Base-by-base conservation (phyloP, 306 rosid genomes). In the Corylus americana region DNA sequence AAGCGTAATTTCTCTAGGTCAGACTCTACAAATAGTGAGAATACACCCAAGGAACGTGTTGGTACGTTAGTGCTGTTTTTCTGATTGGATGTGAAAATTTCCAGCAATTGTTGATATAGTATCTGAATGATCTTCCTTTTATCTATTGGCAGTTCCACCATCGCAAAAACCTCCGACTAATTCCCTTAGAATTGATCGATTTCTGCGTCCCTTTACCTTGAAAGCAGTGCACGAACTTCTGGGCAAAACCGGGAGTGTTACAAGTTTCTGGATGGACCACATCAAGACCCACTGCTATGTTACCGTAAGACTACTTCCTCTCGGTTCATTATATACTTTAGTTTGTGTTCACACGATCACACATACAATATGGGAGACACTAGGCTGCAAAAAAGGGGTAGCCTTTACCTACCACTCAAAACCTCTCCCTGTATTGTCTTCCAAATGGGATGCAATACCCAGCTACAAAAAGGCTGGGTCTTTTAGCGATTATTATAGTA, bases 201-300 rank as follows among this genome's bases (percentile, higher is more conserved):
- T 96, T 79, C 90, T 93, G 78, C 97, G 99, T 44, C 99, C 99
- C 59, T 93, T 96, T 85, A 96, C 98, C 78, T 87, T 96, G 79
- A 96, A 96, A 86, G 92, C 94, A 42, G 98, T 96, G 82, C 99
- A 93, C 88, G 99, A 93, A 71, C 93, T 96, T 89, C 77, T 96
- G 29, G 97, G 94, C 29, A 93, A 92, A 86, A 91, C 93, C 67
- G 98, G 99, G 70, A 81, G 71, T 14, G 92, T 96, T 22, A 72
- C 82, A 66, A 87, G 87, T 83, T 96, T 96, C 85, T 96, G 99
- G 99, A 96, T 96, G 98, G 99, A 96, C 83, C 99, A 91, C 83
- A 96, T 96, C 70, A 96, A 96, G 89, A 93, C 99, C 63, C 99
- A 96, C 81, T 96, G 99, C 94, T 96, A 86, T 84, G 97, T 96